phyloP scores from a whole-genome alignment of 148 eudicot species.

The Heliosperma pusillum region DNA sequence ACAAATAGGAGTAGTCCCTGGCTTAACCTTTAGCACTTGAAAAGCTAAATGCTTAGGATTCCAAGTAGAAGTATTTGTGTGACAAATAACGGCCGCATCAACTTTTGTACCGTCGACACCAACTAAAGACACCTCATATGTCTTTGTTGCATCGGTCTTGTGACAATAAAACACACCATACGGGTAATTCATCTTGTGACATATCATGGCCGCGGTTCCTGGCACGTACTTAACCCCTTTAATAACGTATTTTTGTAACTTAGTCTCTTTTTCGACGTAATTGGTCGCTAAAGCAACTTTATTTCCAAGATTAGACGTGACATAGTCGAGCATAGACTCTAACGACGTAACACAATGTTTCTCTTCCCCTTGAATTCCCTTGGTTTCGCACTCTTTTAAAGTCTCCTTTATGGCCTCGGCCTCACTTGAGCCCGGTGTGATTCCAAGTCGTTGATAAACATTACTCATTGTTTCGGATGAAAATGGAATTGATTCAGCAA shows the following conservation, averaged over 20 bases:
- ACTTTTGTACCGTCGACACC: slow-evolving; percentile 23
- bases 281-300: slow-evolving; percentile 37
- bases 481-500: slow-evolving; percentile 54
- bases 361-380: slow-evolving; percentile 40
- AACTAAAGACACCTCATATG: slow-evolving; percentile 23
- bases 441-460: slow-evolving; percentile 35
- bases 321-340: slow-evolving; percentile 69
- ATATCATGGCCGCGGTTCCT: slow-evolving; percentile 9
- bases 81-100: slow-evolving; percentile 28
- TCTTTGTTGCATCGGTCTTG: slow-evolving; percentile 8
- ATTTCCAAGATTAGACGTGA: slow-evolving; percentile 41
- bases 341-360: slow-evolving; percentile 67
- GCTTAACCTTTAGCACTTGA: slow-evolving; percentile 32
- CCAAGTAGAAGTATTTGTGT: slow-evolving; percentile 34
- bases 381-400: slow-evolving; percentile 45
- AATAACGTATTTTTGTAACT: slow-evolving; percentile 29
- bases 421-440: slow-evolving; percentile 40
- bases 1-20: slow-evolving; percentile 30
- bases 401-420: slow-evolving; percentile 46
- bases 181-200: slow-evolving; percentile 30
- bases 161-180: slow-evolving; percentile 34
- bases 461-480: slow-evolving; percentile 39
- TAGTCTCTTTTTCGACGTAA: slow-evolving; percentile 20
- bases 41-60: slow-evolving; percentile 39
- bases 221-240: slow-evolving; percentile 23